A percentile compares a stretch with the other conserved stretches of the same genome.
These are phyloP conservation scores for Prototheca cutis DNA, from an alignment of 163 green algal genomes.

Conservation along the genomic window DNA sequence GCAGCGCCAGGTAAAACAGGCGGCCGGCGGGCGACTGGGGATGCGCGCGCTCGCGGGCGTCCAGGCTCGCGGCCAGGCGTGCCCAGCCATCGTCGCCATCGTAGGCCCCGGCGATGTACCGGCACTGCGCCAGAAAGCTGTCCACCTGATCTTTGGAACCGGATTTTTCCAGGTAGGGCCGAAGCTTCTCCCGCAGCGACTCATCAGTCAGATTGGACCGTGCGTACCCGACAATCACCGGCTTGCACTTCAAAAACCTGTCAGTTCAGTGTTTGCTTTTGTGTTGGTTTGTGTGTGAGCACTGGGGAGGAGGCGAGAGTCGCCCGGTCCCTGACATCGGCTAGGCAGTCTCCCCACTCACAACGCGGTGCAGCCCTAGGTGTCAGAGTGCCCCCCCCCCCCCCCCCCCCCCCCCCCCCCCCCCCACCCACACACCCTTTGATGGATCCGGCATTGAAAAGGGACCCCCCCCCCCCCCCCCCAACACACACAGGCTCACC, in stretches of 20 bases:
- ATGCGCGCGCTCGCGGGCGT: conserved; percentile 14
- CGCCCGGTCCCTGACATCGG: not conserved
- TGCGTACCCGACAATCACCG: conserved; percentile 78
- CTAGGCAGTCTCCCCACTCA: not conserved
- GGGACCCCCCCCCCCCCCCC: too few species aligned
- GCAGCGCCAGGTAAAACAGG: conserved; percentile 94
- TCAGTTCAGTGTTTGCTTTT: not conserved
- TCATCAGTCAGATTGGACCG: conserved; percentile 56
- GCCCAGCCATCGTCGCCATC: conserved; percentile 40
- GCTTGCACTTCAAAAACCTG: conserved; percentile 49
- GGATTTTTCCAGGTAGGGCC: conserved; percentile 37
- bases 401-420: conserved; percentile 11
- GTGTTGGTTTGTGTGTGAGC: not conserved
- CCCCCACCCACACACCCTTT: not conserved
- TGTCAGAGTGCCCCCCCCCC: conserved; percentile 10
- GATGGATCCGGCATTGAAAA: not conserved
- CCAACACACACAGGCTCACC: conserved; percentile 38
- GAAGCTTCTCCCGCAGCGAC: conserved; percentile 49
- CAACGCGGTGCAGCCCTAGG: not conserved
- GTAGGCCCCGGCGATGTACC: conserved; percentile 38
- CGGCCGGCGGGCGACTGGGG: conserved; percentile 38
- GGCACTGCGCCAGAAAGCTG: conserved; percentile 10
- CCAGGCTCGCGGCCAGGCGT: conserved; percentile 28
- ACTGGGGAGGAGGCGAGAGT: not conserved
- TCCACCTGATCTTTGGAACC: conserved; percentile 14